Base-by-base conservation (phyloP, 495 filamentous ascomycete species). In the Xylaria grammica region DNA sequence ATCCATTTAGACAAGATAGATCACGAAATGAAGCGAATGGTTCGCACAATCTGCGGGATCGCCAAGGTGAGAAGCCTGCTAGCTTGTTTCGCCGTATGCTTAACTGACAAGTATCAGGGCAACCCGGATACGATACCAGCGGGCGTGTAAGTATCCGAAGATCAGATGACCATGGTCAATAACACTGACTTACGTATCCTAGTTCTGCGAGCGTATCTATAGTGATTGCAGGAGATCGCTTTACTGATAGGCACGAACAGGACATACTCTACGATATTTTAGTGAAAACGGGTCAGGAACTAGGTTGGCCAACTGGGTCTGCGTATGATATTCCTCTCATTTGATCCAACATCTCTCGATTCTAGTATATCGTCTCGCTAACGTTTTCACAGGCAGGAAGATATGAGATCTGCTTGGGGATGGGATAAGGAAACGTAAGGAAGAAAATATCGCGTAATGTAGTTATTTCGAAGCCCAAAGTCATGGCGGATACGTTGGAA, bases 221-320 rank as follows among this genome's bases (percentile, higher is more conserved):
- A 34, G 22, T 49, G 2, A 27, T 54, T 15, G 60, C 60, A 22
- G 60, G 60, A 13, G 60, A 62, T 62, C 49, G 60, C 17, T 62
- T 62, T 24, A 54, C 27, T 7, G 60, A 62, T 22, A 54, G 49
- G 46, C 29, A 54, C n/a, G 60, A 62, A 29, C 60, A 62, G 19
- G 60, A 52, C 7, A 49, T 38, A 34, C 48, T 62, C 2, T 52
- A 52, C 19, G 0, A 29, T 34, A 36, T 62, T 20, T 36, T 62
- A 8, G 19, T n/a, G 13, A 15, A 22, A 49, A 62, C 60, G 20
- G 60, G 50, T 7, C 13, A 51, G 26, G 48, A 51, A 30, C 13
- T 51, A 8, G 22, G 22, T 13, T 51, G 48, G 48, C 48, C 48
- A 30, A 51, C 48, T 6, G 24, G 13, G 7, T 51, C 48, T 30